Base-by-base conservation (phyloP, 177 flowering plant genomes). In the Telopea speciosissima region DNA sequence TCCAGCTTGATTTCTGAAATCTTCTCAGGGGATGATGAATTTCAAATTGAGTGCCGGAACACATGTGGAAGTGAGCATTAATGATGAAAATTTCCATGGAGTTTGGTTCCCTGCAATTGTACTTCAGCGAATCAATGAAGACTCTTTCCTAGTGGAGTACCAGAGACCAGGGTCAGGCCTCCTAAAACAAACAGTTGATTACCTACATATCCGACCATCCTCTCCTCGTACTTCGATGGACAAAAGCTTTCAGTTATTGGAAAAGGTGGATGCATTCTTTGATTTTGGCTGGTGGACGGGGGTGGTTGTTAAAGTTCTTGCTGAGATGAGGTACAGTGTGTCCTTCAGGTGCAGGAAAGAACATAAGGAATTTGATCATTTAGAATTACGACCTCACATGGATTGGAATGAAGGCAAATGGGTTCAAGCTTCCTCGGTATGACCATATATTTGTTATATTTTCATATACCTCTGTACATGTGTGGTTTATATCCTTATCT, bases 251-350 rank as follows among this genome's bases (percentile, higher is more conserved):
- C 63, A 25, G n/a, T 60, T 87, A 70, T 74, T 78, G 76, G 85
- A 83, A 42, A 80, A 71, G 56, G 87, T 87, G 14, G 88, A 87
- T 33, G 75, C 79, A 8, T 75, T 52, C 17, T 72, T 25, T 68
- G 82, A 76, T 62, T 74, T n/a, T 69, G 81, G 85, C 40, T 87
- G 85, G 90, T 73, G 81, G 72, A 74, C 75, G 65, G 90, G 88
- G 16, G 70, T 82, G 24, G 71, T 87, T 67, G 79, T 82, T 10
- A 81, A 73, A 63, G n/a, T 77, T 72, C 81, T 85, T 59, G 59
- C 78, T 63, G 81, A 70, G 61, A 73, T 71, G 54, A 75, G 66
- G 63, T 87, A 82, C 62, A 63, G 54, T 40, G 83, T 86, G n/a
- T 76, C 26, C 42, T 83, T 79, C 65, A 79, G 77, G 78, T 67